Base-by-base conservation (phyloP, 495 filamentous ascomycete genomes). In the Penicillium mononematosum region DNA sequence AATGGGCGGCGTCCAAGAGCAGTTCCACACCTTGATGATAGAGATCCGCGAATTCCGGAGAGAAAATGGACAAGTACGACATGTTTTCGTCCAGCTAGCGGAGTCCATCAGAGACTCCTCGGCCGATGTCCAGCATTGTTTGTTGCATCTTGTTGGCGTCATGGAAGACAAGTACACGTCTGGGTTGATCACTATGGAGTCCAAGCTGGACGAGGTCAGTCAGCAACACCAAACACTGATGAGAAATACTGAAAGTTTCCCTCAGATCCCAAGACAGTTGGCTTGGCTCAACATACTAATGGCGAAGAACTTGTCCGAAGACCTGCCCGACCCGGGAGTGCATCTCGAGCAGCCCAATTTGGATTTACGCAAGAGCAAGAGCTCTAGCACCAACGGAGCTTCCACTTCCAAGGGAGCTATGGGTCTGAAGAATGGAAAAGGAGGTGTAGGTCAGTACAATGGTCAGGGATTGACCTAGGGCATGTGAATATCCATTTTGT, bases 141-240 rank as follows among this genome's bases (percentile, higher is more conserved):
- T 48, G 27, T 17, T 48, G 4, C 45, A 48, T 32, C 2, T 48
- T 20, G 27, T 48, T 4, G 16, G 45, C 4, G 14, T 20, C 29
- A 48, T 48, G 45, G 45, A 48, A 48, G 7, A 48, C 10, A 48
- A 48, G 10, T 48, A 48, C 17, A 32, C 27, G 3, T 32, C 45
- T 6, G 31, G 45, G 8, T 32, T 48, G 27, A 20, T 31, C 12
- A 17, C 5, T 1, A 32, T 48, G 12, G 45, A 48, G 5, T 12
- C 27, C 27, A 48, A 48, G 5, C 9, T 48, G n/a, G 45, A 48
- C 2, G n/a, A 48, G 45, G 45, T 48, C 8, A 48, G 45, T 48
- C 8, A 19, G 12, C n/a, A 31, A 6, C 45, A 48, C 5, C 6
- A 48, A 8, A 11, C 2, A 12, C 29, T 48, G 1, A 19, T 48